Base-by-base conservation (phyloP, 495 filamentous ascomycete species). In the Hyaloscypha bicolor region DNA sequence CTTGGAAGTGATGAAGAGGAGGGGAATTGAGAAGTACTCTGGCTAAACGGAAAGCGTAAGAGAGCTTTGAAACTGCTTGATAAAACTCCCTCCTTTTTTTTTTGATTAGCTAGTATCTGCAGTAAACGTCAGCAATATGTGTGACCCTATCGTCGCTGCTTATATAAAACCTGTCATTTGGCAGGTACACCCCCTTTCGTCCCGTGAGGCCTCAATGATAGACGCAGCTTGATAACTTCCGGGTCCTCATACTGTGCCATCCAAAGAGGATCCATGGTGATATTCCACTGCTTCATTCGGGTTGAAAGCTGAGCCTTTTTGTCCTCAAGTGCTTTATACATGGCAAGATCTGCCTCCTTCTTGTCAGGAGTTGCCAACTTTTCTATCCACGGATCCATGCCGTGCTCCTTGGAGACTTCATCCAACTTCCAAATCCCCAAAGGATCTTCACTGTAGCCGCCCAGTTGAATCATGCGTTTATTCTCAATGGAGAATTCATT, bases 191-290 rank as follows among this genome's bases (percentile, higher is more conserved):
- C 30, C 22, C 22, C 29, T 56, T 25, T 25, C 53, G 11, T 6
- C 6, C 53, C 53, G 1, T 6, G 9, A 29, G 53, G 53, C 29
- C 53, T 56, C 5, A 56, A 14, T n/a, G 53, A 56, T 56, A 29
- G 16, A 3, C 53, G n/a, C 29, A 56, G 29, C 29, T 56, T 56
- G 16, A 56, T 30, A 2, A 56, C 53, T 56, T 56, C 53, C 1
- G 53, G 53, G 16, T 56, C 53, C 22, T 56, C 53, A 29, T 56
- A 56, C 16, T 56, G 53, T 56, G 53, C 53, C 53, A 56, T 56
- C 53, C 53, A 56, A 29, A 56, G 53, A 8, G 53, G 53, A 56
- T 56, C 53, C 53, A 56, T 56, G 9, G 53, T 56, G 5, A 56
- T 56, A 56, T 56, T 56, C 53, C 53, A 56, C 19, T 56, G 53